A percentile compares a stretch with the other conserved stretches of the same genome.
These are phyloP conservation scores for Petrea volubilis DNA, from an alignment of 257 asterid species.

Conservation along the genomic window DNA sequence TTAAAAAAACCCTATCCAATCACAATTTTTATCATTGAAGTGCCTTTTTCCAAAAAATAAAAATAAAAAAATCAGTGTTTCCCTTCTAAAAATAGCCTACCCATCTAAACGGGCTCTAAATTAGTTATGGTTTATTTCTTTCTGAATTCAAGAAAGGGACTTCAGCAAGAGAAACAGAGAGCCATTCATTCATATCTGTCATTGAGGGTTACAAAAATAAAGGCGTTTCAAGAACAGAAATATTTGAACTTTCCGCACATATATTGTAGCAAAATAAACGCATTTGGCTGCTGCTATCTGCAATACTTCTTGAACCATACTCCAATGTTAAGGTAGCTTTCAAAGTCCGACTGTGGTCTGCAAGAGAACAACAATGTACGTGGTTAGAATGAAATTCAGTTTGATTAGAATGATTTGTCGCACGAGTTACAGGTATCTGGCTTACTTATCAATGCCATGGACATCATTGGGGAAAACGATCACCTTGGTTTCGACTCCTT, in stretches of 20 bases:
- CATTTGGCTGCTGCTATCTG: conserved; percentile 32
- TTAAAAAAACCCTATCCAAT: no score
- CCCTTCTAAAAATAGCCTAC: no score
- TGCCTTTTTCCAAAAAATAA: no score
- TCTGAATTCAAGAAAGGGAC: no score
- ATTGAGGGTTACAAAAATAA: no score
- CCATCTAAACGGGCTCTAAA: no score
- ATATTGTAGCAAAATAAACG: background rate
- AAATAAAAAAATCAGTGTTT: no score
- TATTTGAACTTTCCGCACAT: background rate
- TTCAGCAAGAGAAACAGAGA: no score
- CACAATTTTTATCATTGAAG: no score
- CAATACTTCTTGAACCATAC: conserved; percentile 88
- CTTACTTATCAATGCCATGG: conserved; percentile 75
- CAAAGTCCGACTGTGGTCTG: conserved; percentile 92
- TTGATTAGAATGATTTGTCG: background rate
- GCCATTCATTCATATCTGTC: no score
- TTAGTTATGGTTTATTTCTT: no score
- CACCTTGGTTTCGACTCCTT: conserved; percentile 72
- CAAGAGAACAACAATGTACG: conserved; percentile 14
- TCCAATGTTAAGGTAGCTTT: conserved; percentile 83
- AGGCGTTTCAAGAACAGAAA: background rate
- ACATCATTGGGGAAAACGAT: conserved; percentile 78
- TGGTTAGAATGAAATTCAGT: background rate
- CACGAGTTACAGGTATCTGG: background rate